Evolutionary conservation across 192 early-diverging fungal species (phyloP), one percentile per base, ranked within the genome.

Genomic region (Entophlyctis luteolus): DNA sequence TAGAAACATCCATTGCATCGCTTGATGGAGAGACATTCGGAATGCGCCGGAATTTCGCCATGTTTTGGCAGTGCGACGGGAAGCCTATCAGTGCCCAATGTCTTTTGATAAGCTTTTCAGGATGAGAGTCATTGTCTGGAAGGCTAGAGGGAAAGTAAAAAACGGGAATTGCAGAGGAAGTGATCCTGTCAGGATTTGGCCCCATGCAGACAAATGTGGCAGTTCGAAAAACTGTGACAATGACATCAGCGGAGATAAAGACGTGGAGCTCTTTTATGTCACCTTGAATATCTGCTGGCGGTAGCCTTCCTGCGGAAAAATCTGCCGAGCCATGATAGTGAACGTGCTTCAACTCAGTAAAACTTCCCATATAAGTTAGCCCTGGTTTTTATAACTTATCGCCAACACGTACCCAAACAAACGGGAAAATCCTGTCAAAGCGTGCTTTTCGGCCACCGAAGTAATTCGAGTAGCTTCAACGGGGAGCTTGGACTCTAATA

Each of bases 121-220:
- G 57, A 22, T 56, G 55, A 4, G 4, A n/a, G 16, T 36, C 36
- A 10, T 29, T 35, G 1, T n/a, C 4, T 10, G 48, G 12, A 8
- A 54, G 32, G 23, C 49, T 38, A 23, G 63, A 52, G 0, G 63
- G 63, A 28, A 66, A 18, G 50, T 66, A 66, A 55, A 55, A 66
- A 18, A 66, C 63, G 12, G 63, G 63, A 25, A 66, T 66, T 23
- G 63, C 48, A 25, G 50, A 16, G 16, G 63, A 66, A 25, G 63
- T 23, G 50, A 66, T 66, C 8, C 48, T 22, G 25, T 31, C 48
- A 16, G 63, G 63, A 38, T 12, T 23, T 4, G 63, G 63, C 0
- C 63, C 63, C 63, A 66, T 66, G 50, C 39, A 42, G 4, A 66
- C 20, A 38, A 66, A 66, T 5, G 63, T 54, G 4, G 63, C 63